Evolutionary conservation across 352 stramenopile genomes (phyloP), one percentile per base, ranked within the genome.

Genomic region (Blastocystis sp.): DNA sequence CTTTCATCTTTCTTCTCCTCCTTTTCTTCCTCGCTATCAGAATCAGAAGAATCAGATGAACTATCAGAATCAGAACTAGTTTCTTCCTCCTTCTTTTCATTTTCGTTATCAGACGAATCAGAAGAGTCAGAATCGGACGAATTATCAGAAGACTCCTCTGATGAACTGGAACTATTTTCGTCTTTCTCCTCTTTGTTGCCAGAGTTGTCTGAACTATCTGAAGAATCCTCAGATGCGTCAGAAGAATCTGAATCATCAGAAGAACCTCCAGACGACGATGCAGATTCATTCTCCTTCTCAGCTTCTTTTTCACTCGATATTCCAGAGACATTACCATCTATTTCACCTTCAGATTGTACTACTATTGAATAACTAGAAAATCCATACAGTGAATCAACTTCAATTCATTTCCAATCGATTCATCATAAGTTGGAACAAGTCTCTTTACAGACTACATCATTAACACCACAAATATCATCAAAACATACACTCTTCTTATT

Each of bases 391-490:
- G 2, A 48, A 48, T 48, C 19, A 51, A 84, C 73, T 84, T 84
- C 24, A 84, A 42, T 24, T 84, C 73, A 62, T 84, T 44, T 0
- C n/a, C 44, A 27, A 84, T 84, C 24, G 15, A 2, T n/a, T 84
- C 73, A 84, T 84, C 73, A 44, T 35, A 84, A 17, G 30, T 17
- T 62, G 70, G 53, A 68, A 42, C 17, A 35, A 37, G 35, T 68
- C 73, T n/a, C 56, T 84, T 84, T n/a, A 53, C 59, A 17, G 73
- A 84, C 73, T 84, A 84, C 73, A 53, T 19, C 17, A 48, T 64
- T 48, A 66, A 35, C 24, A 54, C 53, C 1, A 27, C 35, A 33
- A 13, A 51, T 15, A 15, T 13, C 13, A 78, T n/a, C 44, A 35
- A 44, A 33, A n/a, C 27, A 6, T 84, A 84, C 73, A 17, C 30